Evolutionary conservation across 2,329 filamentous ascomycete species (phyloP).

Genomic region (Incumbomyces lentus): DNA sequence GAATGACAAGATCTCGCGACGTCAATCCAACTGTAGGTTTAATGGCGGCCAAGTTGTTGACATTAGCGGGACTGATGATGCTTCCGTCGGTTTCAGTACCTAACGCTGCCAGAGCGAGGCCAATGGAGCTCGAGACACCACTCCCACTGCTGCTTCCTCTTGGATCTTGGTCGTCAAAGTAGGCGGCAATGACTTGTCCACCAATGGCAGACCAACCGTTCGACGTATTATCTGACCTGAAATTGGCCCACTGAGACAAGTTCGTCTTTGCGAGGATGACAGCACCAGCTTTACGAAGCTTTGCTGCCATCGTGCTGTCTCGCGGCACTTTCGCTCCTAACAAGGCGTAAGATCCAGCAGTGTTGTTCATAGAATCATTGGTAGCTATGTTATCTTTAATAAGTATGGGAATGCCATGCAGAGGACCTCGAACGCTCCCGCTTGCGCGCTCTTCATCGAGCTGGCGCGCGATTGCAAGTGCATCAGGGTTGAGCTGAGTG

Average conservation of each 20-base stretch:
- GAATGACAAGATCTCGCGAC: conserved; percentile 52
- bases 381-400: conserved; percentile 61
- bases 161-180: conserved; percentile 52
- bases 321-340: conserved; percentile 46
- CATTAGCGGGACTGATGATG: conserved; percentile 45
- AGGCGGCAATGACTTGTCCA: conserved; percentile 53
- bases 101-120: conserved; percentile 48
- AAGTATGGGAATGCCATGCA: conserved; percentile 56
- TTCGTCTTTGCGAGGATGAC: conserved; percentile 59
- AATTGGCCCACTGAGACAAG: conserved; percentile 56
- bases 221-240: conserved; percentile 42
- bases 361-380: conserved; percentile 52
- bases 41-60: conserved; percentile 56
- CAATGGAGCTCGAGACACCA: conserved; percentile 49
- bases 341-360: conserved; percentile 54
- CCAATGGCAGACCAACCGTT: conserved; percentile 57
- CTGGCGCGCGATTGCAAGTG: conserved; percentile 37
- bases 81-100: conserved; percentile 57
- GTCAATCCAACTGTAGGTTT: conserved; percentile 58
- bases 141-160: conserved; percentile 53
- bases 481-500: conserved; percentile 47
- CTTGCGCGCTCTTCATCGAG: conserved; percentile 40
- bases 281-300: conserved; percentile 50
- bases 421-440: conserved; percentile 40
- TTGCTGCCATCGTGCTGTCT: conserved; percentile 50